phyloP scores from a whole-genome alignment of 306 rosid genomes.

The apple (Malus domestica) region ASM211411v1 NC_041802.1:25801001-25801500 shows the following conservation, averaged over 20 bases:
- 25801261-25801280: constrained; percentile 58
- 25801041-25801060: not conserved
- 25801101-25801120: not conserved
- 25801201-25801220: constrained; percentile 32
- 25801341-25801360: constrained; percentile 19
- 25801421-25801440: constrained; percentile 43
- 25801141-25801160: constrained; percentile 48
- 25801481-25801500: too few relatives aligned
- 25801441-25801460: constrained; percentile 16
- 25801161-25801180: constrained; percentile 38
- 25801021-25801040: not conserved
- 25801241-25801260: constrained; percentile 45
- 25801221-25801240: constrained; percentile 41
- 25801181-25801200: constrained; percentile 55
- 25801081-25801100: not conserved
- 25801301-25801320: constrained; percentile 26
- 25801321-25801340: constrained; percentile 47
- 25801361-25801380: constrained; percentile 33
- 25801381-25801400: constrained; percentile 28
- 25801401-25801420: constrained; percentile 39
- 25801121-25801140: constrained; percentile 5
- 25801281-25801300: constrained; percentile 30
- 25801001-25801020: not conserved
- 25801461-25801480: not conserved
- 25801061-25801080: not conserved